Percentiles rank a stretch among this genome's conserved stretches.
Conservation (phyloP, 441 rosid species). For the Aquilaria agallochum region DNA sequence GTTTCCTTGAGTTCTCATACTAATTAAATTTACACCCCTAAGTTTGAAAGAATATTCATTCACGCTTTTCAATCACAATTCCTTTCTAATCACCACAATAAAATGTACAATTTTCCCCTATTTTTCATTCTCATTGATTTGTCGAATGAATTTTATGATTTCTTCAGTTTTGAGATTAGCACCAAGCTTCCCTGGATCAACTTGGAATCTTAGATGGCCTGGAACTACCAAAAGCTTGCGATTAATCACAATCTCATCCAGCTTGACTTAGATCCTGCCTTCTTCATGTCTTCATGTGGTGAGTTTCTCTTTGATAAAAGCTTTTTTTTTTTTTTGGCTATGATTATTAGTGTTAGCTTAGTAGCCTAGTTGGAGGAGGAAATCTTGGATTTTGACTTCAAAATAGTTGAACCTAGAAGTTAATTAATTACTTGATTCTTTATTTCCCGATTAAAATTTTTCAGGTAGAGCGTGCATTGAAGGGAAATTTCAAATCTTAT, state of each 20-base stretch:
- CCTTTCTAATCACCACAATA: constrained; percentile 53
- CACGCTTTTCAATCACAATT: constrained; percentile 61
- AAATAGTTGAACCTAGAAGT: no score
- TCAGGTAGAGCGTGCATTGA: constrained; percentile 77
- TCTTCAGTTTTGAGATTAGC: constrained; percentile 33
- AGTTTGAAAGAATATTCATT: constrained; percentile 46
- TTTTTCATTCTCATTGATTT: neutral
- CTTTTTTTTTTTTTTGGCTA: neutral
- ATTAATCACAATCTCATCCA: constrained; percentile 37
- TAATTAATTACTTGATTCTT: no score
- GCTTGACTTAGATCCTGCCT: constrained; percentile 36
- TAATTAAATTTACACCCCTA: constrained; percentile 28
- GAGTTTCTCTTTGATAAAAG: constrained; percentile 11
- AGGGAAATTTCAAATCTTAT: constrained; percentile 77
- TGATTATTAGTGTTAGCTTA: neutral
- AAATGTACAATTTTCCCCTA: constrained; percentile 32
- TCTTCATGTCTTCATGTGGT: constrained; percentile 56
- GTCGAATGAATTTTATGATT: neutral
- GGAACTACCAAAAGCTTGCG: constrained; percentile 91
- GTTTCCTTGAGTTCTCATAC: no score
- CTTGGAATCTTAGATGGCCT: constrained; percentile 82
- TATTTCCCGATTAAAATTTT: constrained; percentile 3
- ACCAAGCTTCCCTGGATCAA: constrained; percentile 77
- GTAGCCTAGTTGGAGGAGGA: neutral
- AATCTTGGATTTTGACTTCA: neutral